Evolutionary conservation across 2,329 filamentous ascomycete species (phyloP).

Genomic region (Aspergillus texensis): DNA sequence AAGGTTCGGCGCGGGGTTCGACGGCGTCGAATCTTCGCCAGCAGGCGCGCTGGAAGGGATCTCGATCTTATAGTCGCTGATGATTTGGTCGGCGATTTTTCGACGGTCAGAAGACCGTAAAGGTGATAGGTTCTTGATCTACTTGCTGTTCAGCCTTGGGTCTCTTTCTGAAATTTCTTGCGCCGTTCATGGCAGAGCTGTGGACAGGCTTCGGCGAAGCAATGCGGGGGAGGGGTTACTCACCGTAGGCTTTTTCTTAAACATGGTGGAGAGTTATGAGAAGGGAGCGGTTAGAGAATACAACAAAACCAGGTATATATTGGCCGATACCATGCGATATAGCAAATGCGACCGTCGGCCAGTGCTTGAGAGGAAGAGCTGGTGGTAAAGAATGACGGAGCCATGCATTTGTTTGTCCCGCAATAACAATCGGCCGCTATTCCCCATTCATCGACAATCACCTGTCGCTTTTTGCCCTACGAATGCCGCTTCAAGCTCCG

Average conservation of each 20-base stretch:
- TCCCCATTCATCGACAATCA: constrained; percentile 11
- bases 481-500: not conserved
- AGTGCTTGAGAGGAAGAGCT: not conserved
- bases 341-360: not conserved
- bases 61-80: constrained; percentile 60
- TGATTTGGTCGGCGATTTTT: constrained; percentile 68
- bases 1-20: constrained; percentile 50
- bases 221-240: constrained; percentile 30
- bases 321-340: not conserved
- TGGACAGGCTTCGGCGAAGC: constrained; percentile 19
- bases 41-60: constrained; percentile 42
- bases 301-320: not conserved
- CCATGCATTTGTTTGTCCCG: constrained; percentile 12
- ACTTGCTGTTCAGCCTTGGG: not conserved
- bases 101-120: constrained; percentile 69
- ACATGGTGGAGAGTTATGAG: constrained; percentile 48
- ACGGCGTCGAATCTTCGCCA: constrained; percentile 41
- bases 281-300: not conserved
- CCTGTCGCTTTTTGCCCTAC: not conserved
- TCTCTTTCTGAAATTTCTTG: not conserved
- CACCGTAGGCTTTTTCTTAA: constrained; percentile 66
- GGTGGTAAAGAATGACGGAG: constrained; percentile 2
- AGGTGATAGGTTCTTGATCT: constrained; percentile 69
- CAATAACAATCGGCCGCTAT: constrained; percentile 27
- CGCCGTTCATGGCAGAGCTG: constrained; percentile 1